Base-by-base conservation (phyloP, 2,329 filamentous ascomycete species). In the Orbilia brochopaga region DNA sequence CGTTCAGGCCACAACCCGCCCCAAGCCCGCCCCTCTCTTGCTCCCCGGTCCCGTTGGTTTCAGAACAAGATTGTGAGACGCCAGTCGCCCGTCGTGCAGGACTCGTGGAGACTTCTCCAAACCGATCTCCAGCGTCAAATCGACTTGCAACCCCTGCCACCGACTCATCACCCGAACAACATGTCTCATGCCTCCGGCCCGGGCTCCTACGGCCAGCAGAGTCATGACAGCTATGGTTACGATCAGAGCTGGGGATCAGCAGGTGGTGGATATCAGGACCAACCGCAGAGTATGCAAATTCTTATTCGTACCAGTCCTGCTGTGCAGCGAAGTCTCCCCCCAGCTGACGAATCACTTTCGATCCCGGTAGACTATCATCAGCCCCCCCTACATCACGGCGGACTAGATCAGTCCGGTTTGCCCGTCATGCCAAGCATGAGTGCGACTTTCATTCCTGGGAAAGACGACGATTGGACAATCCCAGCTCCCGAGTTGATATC, bases 381-480 rank as follows among this genome's bases (percentile, higher is more conserved):
- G 3, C n/a, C 40, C 6, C 24, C 32, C 17, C 53, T 53, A 4
- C 35, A 72, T 13, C 37, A 42, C 24, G 67, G 67, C 37, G 67
- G 67, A 6, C 51, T 72, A 4, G 67, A 72, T 23, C 59, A 64
- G 48, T 72, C 67, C 21, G 67, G 67, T 23, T 30, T 72, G 5
- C 67, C 67, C 10, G 67, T 72, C 4, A 72, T 72, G 67, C 59
- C 67, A 7, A 72, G 55, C 55, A 76, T 86, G 78, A 82, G 83
- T 70, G 87, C 88, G 64, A 90, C 87, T 54, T 90, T 88, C 79
- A 84, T 87, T 78, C 88, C 88, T 76, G 87, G 87, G 76, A 85
- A 85, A 56, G 82, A 84, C 75, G 87, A 90, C 80, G 86, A 89
- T 79, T 89, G 86, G 79, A 87, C 87, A 79, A 85, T 88, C 83